Conservation (phyloP, 2,329 filamentous ascomycete genomes). For the Daldinia eschscholtzii region DNA sequence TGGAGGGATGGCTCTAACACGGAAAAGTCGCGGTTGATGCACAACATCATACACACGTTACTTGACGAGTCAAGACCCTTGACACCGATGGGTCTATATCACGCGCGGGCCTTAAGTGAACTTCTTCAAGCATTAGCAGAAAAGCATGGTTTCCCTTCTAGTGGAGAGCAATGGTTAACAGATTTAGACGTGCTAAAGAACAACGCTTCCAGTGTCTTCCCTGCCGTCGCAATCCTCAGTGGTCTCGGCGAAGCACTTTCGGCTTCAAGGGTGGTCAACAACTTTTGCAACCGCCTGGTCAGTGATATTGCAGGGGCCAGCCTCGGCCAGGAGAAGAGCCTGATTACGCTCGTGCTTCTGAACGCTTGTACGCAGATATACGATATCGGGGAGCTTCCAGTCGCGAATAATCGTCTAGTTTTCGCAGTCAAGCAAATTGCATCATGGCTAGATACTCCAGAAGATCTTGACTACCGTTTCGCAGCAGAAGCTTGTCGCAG, state of each 20-base stretch:
- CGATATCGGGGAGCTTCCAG: conserved; percentile 64
- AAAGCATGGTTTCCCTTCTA: conserved; percentile 59
- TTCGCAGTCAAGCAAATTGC: conserved; percentile 86
- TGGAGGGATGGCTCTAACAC: conserved; percentile 56
- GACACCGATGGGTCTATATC: conserved; percentile 64
- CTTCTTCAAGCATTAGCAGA: conserved; percentile 63
- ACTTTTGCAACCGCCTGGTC: conserved; percentile 70
- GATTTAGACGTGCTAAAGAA: conserved; percentile 62
- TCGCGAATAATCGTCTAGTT: conserved; percentile 77
- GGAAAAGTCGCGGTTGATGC: conserved; percentile 55
- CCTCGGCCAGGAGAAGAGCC: conserved; percentile 58
- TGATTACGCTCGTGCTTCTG: conserved; percentile 65
- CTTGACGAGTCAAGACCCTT: conserved; percentile 58
- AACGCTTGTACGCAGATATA: conserved; percentile 67
- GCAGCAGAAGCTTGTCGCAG: conserved; percentile 67
- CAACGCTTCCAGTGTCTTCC: conserved; percentile 61
- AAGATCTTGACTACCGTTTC: conserved; percentile 60
- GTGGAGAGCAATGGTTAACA: conserved; percentile 62
- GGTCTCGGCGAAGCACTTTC: conserved; percentile 66
- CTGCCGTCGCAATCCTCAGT: conserved; percentile 63
- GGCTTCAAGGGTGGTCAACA: conserved; percentile 63
- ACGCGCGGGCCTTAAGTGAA: conserved; percentile 64
- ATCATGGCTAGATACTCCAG: conserved; percentile 72
- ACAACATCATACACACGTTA: conserved; percentile 60
- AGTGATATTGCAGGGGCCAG: conserved; percentile 69